Evolutionary conservation across 1,139 yeast species (phyloP).

Genomic region (Hansenula anomala): DNA sequence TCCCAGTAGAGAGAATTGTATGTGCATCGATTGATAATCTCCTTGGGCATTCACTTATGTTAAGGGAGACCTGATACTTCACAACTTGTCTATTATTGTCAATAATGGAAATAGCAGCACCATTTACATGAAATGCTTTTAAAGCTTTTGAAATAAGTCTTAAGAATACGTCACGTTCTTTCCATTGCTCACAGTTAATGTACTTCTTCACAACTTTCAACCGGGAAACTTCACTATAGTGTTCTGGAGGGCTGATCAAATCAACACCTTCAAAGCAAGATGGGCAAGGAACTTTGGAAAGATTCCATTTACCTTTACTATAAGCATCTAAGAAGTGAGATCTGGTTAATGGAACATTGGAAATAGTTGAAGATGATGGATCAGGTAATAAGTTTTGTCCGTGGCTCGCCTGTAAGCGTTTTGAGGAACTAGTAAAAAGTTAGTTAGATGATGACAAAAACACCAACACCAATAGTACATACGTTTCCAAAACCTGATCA

Average conservation of each 20-base stretch:
- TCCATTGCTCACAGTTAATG: slow-evolving; percentile 46
- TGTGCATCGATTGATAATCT: slow-evolving; percentile 61
- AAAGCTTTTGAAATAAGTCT: slow-evolving; percentile 32
- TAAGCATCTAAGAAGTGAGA: slow-evolving; percentile 61
- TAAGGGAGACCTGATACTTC: slow-evolving; percentile 44
- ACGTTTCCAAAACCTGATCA: too few relatives aligned
- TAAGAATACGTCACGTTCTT: slow-evolving; percentile 35
- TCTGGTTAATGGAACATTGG: slow-evolving; percentile 36
- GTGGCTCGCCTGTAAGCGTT: not conserved
- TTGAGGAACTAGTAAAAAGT: not conserved
- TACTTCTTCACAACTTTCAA: slow-evolving; percentile 39
- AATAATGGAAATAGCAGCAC: slow-evolving; percentile 56
- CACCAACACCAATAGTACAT: too few relatives aligned
- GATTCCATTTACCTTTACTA: slow-evolving; percentile 53
- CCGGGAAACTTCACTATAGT: slow-evolving; percentile 41
- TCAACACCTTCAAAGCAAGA: slow-evolving; percentile 42
- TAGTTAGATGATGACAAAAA: not conserved
- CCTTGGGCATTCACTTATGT: slow-evolving; percentile 46
- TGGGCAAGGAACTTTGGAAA: slow-evolving; percentile 55
- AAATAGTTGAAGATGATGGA: not conserved
- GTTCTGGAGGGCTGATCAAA: slow-evolving; percentile 56
- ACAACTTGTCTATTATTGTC: slow-evolving; percentile 42
- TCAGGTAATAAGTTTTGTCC: slow-evolving; percentile 1
- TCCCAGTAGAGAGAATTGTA: slow-evolving; percentile 51
- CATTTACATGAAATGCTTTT: slow-evolving; percentile 38